These are phyloP conservation scores for Heterotrichella gracilis DNA, from an alignment of 352 stramenopile genomes.

Conservation along the genomic window DNA sequence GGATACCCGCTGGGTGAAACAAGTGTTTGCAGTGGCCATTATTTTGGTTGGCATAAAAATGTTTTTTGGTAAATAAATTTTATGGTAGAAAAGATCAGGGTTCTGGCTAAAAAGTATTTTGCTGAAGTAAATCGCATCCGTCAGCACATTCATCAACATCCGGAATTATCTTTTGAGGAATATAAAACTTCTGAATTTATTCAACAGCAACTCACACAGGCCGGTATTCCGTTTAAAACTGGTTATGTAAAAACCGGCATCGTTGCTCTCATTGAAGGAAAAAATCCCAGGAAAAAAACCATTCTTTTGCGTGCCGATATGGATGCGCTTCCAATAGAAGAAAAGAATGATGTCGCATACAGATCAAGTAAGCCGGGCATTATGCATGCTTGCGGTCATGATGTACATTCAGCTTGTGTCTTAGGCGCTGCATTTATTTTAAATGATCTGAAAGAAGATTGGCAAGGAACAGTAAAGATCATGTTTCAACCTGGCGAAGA, in stretches of 20 bases:
- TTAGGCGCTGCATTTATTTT: not conserved
- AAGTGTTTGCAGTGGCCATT: too few relatives aligned
- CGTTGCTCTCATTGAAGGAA: not conserved
- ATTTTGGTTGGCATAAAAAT: too few relatives aligned
- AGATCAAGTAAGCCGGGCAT: not conserved
- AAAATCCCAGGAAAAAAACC: not conserved
- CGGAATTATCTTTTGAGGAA: not conserved
- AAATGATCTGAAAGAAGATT: not conserved
- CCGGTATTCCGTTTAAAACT: not conserved
- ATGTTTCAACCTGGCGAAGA: not conserved
- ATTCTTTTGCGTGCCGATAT: not conserved
- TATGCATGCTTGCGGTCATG: not conserved
- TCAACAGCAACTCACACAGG: not conserved
- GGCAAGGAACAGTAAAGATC: not conserved
- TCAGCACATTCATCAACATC: not conserved
- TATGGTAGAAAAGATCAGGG: too few relatives aligned
- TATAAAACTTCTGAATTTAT: not conserved
- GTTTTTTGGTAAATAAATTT: too few relatives aligned
- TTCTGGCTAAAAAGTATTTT: too few relatives aligned
- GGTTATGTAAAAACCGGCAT: slow-evolving; percentile 2
- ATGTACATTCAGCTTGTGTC: not conserved
- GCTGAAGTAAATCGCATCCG: too few relatives aligned
- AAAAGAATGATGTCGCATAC: not conserved
- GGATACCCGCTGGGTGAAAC: too few relatives aligned
- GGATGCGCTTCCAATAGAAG: not conserved